Base-by-base conservation (phyloP, 352 stramenopile genomes). In the Phytophthora boehmeriae region DNA sequence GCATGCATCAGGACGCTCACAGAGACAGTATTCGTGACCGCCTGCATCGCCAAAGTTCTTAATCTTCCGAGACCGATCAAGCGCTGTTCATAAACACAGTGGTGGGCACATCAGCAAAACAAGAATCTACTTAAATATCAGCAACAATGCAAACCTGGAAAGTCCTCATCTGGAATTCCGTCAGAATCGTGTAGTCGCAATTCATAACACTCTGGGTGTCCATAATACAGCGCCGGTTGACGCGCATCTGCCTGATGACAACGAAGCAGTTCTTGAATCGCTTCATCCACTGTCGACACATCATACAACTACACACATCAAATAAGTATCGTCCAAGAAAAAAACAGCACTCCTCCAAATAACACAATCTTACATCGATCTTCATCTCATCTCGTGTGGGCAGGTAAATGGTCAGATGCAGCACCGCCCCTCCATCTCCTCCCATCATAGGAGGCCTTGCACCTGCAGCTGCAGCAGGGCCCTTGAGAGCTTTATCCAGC, bases 1-100 rank as follows among this genome's bases (percentile, higher is more conserved):
- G 53, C 88, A 96, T 1, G 84, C 86, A 54, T 96, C 88, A 1
- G 88, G 86, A 17, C 88, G 80, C 28, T 96, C 88, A 57, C 88
- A 96, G 27, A 96, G 66, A 54, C 88, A 96, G 54, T 93, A 96
- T 48, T 95, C 86, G 43, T 96, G 88, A 4, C 85, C 86, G 0
- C 86, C 87, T 28, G 86, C 86, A 54, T 96, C 87, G n/a, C 88
- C 88, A 75, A 96, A 95, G 67, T 95, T 95, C 66, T 96, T 96
- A 56, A 96, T 96, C 64, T 93, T 95, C 8, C 88, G 71, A 5
- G 86, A 95, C 13, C 86, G 78, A 50, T 96, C 86, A 13, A 96
- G 63, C 4, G 88, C 88, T 93, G 46, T 8, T 22, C 34, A 44
- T 17, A 20, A 44, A 44, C 19, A 34, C 30, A 25, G 8, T 6